phyloP scores from a whole-genome alignment of 768 basidiomycete genomes.

The Mycena metata region DNA sequence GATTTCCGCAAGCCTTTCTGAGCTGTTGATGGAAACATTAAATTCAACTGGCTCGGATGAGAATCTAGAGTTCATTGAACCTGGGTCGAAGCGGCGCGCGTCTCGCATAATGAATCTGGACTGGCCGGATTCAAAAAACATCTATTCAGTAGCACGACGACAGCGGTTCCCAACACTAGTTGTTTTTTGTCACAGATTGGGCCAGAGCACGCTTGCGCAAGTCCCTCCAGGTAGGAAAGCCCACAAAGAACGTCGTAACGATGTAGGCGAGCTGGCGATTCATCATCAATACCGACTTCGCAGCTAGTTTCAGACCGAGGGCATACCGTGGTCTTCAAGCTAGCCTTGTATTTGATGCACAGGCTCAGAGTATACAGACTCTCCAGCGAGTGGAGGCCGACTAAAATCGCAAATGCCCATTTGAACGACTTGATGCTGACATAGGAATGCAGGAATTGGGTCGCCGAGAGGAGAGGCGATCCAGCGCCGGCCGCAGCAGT shows the following conservation, averaged over 20 bases:
- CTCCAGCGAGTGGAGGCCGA: conserved; percentile 61
- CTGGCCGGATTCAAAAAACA: too few relatives aligned
- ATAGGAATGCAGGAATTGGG: conserved; percentile 46
- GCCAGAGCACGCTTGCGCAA: conserved; percentile 75
- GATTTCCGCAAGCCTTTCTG: too few relatives aligned
- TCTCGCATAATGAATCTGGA: too few relatives aligned
- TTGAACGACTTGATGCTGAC: conserved; percentile 48
- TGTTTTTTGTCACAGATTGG: conserved; percentile 83
- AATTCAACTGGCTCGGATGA: too few relatives aligned
- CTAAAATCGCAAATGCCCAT: conserved; percentile 49
- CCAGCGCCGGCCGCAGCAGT: conserved; percentile 33
- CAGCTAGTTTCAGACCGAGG: background rate
- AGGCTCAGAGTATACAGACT: conserved; percentile 61
- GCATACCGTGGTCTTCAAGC: conserved; percentile 57
- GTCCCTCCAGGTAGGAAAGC: conserved; percentile 67
- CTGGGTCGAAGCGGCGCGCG: too few relatives aligned
- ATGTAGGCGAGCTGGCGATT: conserved; percentile 64
- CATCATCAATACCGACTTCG: background rate
- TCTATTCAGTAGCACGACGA: background rate
- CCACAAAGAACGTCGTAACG: conserved; percentile 61
- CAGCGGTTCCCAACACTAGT: conserved; percentile 48
- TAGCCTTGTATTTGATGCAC: conserved; percentile 57
- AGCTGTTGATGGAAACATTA: too few relatives aligned
- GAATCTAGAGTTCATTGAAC: too few relatives aligned
- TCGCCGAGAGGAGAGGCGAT: conserved; percentile 50